Conservation (phyloP, 129 eudicot genomes). For the Arctium lappa region DNA sequence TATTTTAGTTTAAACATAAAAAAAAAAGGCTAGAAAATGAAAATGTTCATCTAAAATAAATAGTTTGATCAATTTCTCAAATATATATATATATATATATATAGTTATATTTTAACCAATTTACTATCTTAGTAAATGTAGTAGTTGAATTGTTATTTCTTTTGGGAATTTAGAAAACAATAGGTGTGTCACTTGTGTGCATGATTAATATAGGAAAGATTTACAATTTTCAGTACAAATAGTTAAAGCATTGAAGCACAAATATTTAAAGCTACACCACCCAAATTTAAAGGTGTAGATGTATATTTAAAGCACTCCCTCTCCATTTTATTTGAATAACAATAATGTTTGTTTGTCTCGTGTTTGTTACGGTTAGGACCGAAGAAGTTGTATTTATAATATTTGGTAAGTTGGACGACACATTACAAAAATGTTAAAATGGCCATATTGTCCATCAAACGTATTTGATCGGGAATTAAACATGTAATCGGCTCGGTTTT, state of each 20-base stretch:
- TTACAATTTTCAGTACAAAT: background rate
- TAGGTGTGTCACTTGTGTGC: background rate
- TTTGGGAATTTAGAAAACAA: background rate
- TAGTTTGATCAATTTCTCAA: background rate
- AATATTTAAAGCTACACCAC: background rate
- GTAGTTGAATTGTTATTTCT: background rate
- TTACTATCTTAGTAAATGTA: background rate
- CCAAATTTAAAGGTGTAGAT: background rate
- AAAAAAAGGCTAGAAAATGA: background rate
- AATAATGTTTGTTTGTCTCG: background rate
- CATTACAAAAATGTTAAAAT: too few relatives aligned
- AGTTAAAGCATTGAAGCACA: background rate
- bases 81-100: too few relatives aligned
- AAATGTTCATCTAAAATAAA: background rate
- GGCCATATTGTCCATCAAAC: background rate
- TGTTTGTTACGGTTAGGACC: background rate
- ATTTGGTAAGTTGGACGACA: background rate
- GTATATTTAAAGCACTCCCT: background rate
- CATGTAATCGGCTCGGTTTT: background rate
- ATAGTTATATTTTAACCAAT: background rate
- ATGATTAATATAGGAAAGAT: background rate
- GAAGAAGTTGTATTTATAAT: background rate
- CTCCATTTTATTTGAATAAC: background rate
- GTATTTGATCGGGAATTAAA: background rate
- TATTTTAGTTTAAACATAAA: background rate